These are phyloP conservation scores for Tricholoma furcatifolium DNA, from an alignment of 768 basidiomycete genomes.

Conservation along the genomic window DNA sequence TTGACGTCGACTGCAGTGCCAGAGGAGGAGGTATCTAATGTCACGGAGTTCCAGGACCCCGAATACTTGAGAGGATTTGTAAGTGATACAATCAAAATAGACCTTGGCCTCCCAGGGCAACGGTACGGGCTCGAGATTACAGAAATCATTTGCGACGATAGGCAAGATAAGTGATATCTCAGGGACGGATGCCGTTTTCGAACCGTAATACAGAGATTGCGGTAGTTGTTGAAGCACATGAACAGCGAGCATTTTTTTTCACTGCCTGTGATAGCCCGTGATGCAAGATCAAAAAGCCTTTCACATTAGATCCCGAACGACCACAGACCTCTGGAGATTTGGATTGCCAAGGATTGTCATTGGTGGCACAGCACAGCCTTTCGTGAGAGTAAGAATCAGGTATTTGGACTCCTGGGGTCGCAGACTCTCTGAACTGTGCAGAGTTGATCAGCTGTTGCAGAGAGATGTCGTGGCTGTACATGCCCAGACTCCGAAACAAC, in stretches of 20 bases:
- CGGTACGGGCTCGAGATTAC: too few relatives aligned
- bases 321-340: not conserved
- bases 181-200: conserved; percentile 6
- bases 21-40: too few relatives aligned
- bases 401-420: not conserved
- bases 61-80: too few relatives aligned
- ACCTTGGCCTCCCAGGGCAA: too few relatives aligned
- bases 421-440: not conserved
- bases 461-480: not conserved
- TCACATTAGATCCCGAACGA: not conserved
- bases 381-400: not conserved
- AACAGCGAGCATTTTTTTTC: not conserved
- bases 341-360: not conserved
- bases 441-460: not conserved
- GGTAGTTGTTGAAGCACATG: too few relatives aligned
- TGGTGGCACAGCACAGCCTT: not conserved
- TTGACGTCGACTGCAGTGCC: too few relatives aligned
- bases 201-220: conserved; percentile 1
- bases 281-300: not conserved
- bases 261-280: conserved; percentile 1
- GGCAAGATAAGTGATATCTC: not conserved
- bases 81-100: too few relatives aligned
- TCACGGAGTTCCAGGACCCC: too few relatives aligned
- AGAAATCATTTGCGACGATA: too few relatives aligned
- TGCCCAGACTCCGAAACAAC: conserved; percentile 9